Evolutionary conservation across 2,329 filamentous ascomycete genomes (phyloP), one percentile per base, ranked within the genome.

Genomic region (Colletotrichum sp.): DNA sequence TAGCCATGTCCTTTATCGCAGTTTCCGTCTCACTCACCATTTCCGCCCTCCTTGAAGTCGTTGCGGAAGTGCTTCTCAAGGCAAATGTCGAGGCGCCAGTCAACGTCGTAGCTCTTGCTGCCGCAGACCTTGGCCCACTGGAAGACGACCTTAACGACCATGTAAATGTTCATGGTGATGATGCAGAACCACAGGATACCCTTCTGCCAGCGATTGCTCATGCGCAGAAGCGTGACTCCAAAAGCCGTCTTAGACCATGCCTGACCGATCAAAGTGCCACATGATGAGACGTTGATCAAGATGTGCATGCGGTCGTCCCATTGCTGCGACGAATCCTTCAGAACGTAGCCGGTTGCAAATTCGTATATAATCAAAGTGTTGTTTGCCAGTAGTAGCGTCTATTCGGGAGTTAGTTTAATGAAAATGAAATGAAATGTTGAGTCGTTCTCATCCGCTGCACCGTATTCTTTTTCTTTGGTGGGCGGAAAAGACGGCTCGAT

Each of bases 261-360:
- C 76, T 85, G 84, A 0, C 82, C 83, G 66, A 86, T 81, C 28
- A 85, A 71, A 13, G 83, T 85, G 39, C 83, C 83, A 77, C 83
- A 85, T 2, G 84, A 85, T 4, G 83, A 84, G 15, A 83, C 80
- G 77, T 87, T 88, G 83, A 90, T 89, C 71, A 90, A 77, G 18
- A 90, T 89, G 79, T 88, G 87, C 88, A 90, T 90, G 70, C 84
- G 85, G 77, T 89, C 87, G 74, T 88, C 86, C 89, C 89, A 90
- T 21, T 82, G 79, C n/a, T 86, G 80, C 1, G 82, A 80, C 7
- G 82, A 82, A 76, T 83, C 78, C 32, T 83, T 69, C 44, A 84
- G 81, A 2, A 88, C 85, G 76, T 90, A 90, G 67, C 88, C 88
- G 9, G 86, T 89, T 8, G 85, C 87, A 72, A 87, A 90, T 74